Base-by-base conservation (phyloP, 2,329 filamentous ascomycete genomes). In the Talaromyces sp. region DNA sequence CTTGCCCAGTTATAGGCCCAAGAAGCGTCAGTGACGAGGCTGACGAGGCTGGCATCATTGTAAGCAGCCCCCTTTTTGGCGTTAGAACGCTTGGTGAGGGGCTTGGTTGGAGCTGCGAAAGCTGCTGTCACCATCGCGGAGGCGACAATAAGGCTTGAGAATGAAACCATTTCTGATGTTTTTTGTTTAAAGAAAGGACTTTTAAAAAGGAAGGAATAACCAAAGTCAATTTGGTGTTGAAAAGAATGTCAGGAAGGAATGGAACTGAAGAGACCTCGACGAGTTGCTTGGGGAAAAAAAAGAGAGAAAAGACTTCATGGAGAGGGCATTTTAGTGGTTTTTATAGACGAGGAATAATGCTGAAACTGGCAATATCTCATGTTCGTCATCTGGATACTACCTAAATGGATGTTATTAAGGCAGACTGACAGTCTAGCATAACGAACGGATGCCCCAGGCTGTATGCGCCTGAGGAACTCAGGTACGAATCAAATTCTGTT, bases 1-100 rank as follows among this genome's bases (percentile, higher is more conserved):
- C 71, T 67, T 41, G 70, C 78, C 81, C 81, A 83, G 73, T 82
- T 79, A 72, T 82, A 82, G 41, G 76, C 77, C 81, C 81, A 83
- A 57, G 74, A 73, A 54, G 79, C 70, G 27, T 68, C 54, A 27
- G 69, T 60, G 60, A 82, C 77, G 14, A 74, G 61, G 11, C 78
- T 71, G 43, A 74, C 69, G 22, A 69, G 67, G 52, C 71, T 69
- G 54, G 58, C 58, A 27, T 77, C 71, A 67, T 81, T 82, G 75
- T 81, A 83, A 63, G 75, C 74, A 56, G 60, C 59, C 13, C 64
- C 64, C 19, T 63, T 63, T 54, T 66, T 66, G 24, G 60, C 31
- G 39, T 60, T 63, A 37, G 37, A 70, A 33, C 75, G 74, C 71
- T 77, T 77, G 69, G 60, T 61, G 16, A 56, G 37, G 14, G 35